Evolutionary conservation across 495 filamentous ascomycete species (phyloP), one percentile per base, ranked within the genome.

Genomic region (Symbiotaphrina buchneri): DNA sequence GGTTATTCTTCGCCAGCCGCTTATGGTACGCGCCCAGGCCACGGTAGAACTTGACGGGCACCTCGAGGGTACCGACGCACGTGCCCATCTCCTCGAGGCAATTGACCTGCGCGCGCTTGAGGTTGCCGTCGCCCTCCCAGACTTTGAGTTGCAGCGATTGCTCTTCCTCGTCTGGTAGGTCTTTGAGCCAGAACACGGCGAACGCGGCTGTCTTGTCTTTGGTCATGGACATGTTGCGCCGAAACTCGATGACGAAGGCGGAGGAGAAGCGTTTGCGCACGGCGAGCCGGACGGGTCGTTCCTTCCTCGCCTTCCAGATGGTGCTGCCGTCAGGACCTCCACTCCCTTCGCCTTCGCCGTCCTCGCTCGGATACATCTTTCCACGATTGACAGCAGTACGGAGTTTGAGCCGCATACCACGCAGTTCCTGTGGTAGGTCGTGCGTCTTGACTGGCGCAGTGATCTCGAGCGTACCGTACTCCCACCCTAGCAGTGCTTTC

Each of bases 401-500:
- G 28, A 74, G 39, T 41, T 70, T 71, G 4, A 74, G 47, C 20
- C 61, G 51, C 37, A 58, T 40, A n/a, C 38, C 35, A 11, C 43
- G 37, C 3, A 73, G 41, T 4, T 57, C 52, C 3, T 54, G 29
- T 0, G 56, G 47, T 0, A 68, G 32, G 14, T 54, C 52, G 4
- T 31, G 39, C 1, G 44, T 44, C 11, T 46, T 48, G n/a, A 53
- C 37, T 6, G 40, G 35, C 1, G 47, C 40, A 5, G 47, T 39
- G 14, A 78, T 53, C 33, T 74, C 66, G 1, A 78, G 32, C 1
- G 71, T 74, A 2, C 73, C 74, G 34, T 66, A 71, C 7, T 74
- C 61, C 63, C 71, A 72, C 0, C 74, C 74, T 1, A 63, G 47
- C 15, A 73, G 45, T 24, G 61, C 49, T 21, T 40, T 43, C 1